Base-by-base conservation (phyloP, 1,139 yeast genomes). In the Lizanozyma gosingica region DNA sequence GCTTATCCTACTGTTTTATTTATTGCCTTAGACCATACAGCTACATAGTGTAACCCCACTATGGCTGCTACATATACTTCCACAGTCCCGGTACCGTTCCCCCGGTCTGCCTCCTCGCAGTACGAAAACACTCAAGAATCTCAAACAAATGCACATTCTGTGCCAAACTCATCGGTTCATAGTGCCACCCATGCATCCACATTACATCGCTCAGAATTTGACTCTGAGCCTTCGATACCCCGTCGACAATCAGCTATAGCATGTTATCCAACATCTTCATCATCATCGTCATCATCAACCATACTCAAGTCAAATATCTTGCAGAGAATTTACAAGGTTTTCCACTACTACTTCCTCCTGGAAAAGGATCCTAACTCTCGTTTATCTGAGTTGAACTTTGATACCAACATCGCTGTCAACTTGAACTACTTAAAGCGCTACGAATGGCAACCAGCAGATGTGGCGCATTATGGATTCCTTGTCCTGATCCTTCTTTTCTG, bases 281-380 rank as follows among this genome's bases (percentile, higher is more conserved):
- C 46, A 14, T 33, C 38, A 16, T 38, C 36, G 34, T 41, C 45
- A 33, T 39, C 45, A 33, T 42, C 45, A n/a, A 39, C 40, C 11
- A 36, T 39, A 2, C 43, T 45, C 14, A 6, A 4, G n/a, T 33
- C 16, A 14, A 8, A 4, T 33, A 14, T n/a, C 35, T 33, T 15
- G 14, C 39, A 6, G 4, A 33, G 16, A 15, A 14, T n/a, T n/a
- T 70, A 65, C 53, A 70, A 65, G 50, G 53, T 68, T 41, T 72
- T 76, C 56, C 67, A 72, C 49, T 63, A 63, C 50, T 71, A 73
- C 56, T 78, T 78, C 48, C 68, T 78, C 33, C 67, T 72, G 53
- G 87, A 83, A 50, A 78, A 76, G 53, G 76, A 76, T 17, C 71
- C 76, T 2, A 76, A 77, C 40, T 68, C 73, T 42, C 49, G 68